Conservation (phyloP, 2,329 filamentous ascomycete genomes). For the Fusarium liriodendri region DNA sequence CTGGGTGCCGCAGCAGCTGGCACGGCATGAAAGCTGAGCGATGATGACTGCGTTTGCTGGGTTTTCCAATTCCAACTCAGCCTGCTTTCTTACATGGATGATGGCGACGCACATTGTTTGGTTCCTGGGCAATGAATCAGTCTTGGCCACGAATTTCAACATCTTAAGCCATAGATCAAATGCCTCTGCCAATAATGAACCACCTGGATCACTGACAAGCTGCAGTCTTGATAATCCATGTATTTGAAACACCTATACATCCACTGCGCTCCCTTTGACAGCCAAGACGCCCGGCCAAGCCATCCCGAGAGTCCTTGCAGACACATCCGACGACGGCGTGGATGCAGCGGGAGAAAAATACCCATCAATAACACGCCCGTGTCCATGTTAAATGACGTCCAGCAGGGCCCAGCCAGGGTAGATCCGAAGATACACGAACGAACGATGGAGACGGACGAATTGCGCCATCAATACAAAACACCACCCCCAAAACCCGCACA, state of each 20-base stretch:
- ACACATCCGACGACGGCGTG: conserved; percentile 1
- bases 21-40: neutral
- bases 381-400: conserved; percentile 15
- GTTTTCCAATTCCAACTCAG: neutral
- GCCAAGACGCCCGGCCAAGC: neutral
- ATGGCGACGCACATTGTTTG: neutral
- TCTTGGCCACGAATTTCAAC: neutral
- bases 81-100: neutral
- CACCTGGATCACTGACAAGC: neutral
- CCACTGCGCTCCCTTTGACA: conserved; percentile 1
- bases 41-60: neutral
- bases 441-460: conserved; percentile 17
- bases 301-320: neutral
- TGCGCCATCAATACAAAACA: conserved; percentile 32
- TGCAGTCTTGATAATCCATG: neutral
- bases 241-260: conserved; percentile 10
- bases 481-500: neutral
- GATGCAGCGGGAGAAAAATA: conserved; percentile 9
- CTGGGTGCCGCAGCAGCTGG: neutral
- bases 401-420: conserved; percentile 17
- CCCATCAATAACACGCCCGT: neutral
- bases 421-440: conserved; percentile 23
- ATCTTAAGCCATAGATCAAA: neutral
- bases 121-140: neutral
- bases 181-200: neutral